These are phyloP conservation scores for Coffea humblotiana DNA, from an alignment of 305 asterid species.

Conservation along the genomic window DNA sequence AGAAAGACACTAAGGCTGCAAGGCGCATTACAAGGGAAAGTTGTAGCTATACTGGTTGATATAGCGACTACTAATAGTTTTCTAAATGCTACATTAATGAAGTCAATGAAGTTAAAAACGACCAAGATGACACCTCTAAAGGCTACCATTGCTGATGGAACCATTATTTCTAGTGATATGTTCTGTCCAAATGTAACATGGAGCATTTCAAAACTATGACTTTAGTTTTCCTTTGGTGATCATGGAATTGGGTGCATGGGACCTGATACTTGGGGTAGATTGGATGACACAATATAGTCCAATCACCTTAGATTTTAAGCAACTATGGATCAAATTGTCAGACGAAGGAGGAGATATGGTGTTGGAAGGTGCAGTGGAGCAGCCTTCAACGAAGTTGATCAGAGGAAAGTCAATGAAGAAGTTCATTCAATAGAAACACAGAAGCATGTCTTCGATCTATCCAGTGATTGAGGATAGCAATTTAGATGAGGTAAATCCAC, in stretches of 20 bases:
- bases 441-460: too few species aligned
- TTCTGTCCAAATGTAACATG: not conserved
- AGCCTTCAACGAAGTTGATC: fast-evolving
- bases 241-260: not conserved
- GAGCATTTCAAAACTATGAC: not conserved
- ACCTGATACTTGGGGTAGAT: not conserved
- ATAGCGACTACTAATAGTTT: not conserved
- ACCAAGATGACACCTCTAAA: not conserved
- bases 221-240: not conserved
- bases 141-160: not conserved
- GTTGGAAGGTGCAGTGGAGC: fast-evolving
- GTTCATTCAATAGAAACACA: too few species aligned
- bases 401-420: not conserved
- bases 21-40: fast-evolving
- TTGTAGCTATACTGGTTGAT: not conserved
- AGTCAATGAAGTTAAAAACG: too few species aligned
- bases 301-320: not conserved
- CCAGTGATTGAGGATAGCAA: too few species aligned
- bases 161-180: not conserved
- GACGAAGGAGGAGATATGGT: not conserved
- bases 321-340: too few species aligned
- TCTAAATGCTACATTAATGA: fast-evolving
- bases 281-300: not conserved
- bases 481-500: too few species aligned
- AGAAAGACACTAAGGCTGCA: not conserved